Evolutionary conservation across 1,284 basidiomycete species (phyloP), one percentile per base, ranked within the genome.

Genomic region (Caloboletus firmus): DNA sequence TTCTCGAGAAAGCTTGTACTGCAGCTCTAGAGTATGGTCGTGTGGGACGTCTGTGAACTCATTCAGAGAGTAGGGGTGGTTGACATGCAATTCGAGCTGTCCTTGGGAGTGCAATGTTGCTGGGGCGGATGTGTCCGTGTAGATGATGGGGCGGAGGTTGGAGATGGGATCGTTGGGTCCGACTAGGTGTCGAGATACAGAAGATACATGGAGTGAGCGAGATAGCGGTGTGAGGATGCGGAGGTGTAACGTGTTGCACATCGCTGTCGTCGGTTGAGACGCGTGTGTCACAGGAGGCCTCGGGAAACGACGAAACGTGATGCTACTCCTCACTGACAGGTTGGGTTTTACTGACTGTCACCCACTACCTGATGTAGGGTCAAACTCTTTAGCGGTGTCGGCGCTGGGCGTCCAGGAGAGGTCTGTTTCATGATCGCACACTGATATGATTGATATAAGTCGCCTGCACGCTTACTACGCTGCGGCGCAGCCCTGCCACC

Each of bases 151-250:
- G 4, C 89, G 83, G 50, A 91, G 74, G 72, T 91, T 80, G n/a
- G 89, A 90, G 50, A 89, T 65, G 8, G 86, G 85, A 66, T 91
- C 80, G 32, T 86, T 83, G 36, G 87, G 87, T 3, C 85, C 89
- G 39, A 91, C 78, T 20, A 85, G 78, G 66, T 85, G 74, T 39
- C 64, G 62, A 10, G 70, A 58, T 18, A 59, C 42, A 24, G 67
- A 41, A 3, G 82, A 78, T 13, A 67, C 60, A 59, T 81, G 79
- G 18, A 86, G 51, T 2, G 61, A 58, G 17, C 80, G 78, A 20
- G 40, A 18, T 7, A 45, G 46, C 9, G 10, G 17, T 4, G 18
- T 4, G 26, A 46, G 34, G 1, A 28, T 17, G 22, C 43, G 36
- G 13, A 49, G 20, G n/a, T 13, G 49, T 17, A 22, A 6, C n/a